Evolutionary conservation across 306 rosid genomes (phyloP).

Genomic region (Rosa persica): DNA sequence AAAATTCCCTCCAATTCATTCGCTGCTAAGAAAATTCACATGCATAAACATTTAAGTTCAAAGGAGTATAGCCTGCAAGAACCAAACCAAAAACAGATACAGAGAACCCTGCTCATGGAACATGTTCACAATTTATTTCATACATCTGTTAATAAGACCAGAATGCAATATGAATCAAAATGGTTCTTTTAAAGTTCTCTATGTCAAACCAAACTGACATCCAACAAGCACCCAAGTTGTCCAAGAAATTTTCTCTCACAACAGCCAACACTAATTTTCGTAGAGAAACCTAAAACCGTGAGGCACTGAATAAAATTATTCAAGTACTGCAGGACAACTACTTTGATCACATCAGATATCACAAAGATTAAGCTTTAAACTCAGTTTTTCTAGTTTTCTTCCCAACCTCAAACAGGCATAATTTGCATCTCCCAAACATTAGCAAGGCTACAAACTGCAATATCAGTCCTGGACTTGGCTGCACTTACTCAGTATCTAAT

Average conservation of each 20-base stretch:
- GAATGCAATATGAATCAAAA: background rate
- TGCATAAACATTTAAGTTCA: background rate
- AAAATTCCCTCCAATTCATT: background rate
- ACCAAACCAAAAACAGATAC: background rate
- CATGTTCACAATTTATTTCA: background rate
- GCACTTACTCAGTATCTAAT: background rate
- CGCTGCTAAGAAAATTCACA: background rate
- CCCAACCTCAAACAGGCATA: background rate
- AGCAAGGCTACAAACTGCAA: background rate
- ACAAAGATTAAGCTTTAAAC: background rate
- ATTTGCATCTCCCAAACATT: background rate
- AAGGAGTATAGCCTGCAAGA: background rate
- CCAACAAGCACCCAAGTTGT: background rate
- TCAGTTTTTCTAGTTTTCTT: background rate
- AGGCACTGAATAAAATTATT: background rate
- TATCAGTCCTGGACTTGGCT: background rate
- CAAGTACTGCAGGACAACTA: constrained; percentile 2
- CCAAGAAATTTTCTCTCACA: background rate
- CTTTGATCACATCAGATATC: background rate
- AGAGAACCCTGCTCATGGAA: background rate
- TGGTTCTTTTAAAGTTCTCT: background rate
- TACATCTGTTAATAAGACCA: background rate
- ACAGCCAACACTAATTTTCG: background rate
- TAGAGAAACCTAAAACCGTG: background rate
- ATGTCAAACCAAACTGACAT: background rate